Evolutionary conservation across 805 yeast genomes (phyloP), one percentile per base, ranked within the genome.

Genomic region (Monosporozyma siamensis): DNA sequence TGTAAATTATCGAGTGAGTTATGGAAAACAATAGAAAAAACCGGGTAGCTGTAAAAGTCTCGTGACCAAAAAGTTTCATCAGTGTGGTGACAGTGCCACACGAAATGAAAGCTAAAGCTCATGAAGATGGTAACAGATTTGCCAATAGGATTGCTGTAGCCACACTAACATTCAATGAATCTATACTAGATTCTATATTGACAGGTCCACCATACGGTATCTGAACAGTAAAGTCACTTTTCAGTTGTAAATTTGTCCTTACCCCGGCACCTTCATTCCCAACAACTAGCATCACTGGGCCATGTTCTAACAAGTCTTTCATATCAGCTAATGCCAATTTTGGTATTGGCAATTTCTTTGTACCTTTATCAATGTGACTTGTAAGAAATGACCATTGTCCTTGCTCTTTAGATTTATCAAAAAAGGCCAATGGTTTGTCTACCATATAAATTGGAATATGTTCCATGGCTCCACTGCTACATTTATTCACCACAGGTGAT

Each of bases 221-320:
- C 38, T 58, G 59, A 1, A 68, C 71, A 21, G 61, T 47, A 43
- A 54, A 64, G 46, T 81, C 83, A 40, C 85, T 75, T 51, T 76
- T 66, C 41, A 75, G 64, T 46, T 75, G 66, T 50, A 88, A 54
- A 37, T 77, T 73, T 6, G 80, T 80, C 41, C 95, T 69, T 21
- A 88, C 76, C 29, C 97, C 97, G 5, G 68, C 69, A 8, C 94
- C 94, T 63, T 88, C 97, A 39, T 87, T 82, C 10, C 96, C 97
- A 39, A 89, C 66, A 1, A 87, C 82, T 40, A 88, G 63, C 47
- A 89, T 54, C 29, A 77, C 71, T 0, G 96, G 96, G 1, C 70
- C 58, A 9, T 65, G 53, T 3, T 63, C 58, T 29, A 77, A 55
- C 29, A 80, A 51, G 0, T 59, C 61, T 1, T 63, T 53, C 40